phyloP scores from a whole-genome alignment of 1,284 basidiomycete genomes.

The Afroboletus lepidellus region DNA sequence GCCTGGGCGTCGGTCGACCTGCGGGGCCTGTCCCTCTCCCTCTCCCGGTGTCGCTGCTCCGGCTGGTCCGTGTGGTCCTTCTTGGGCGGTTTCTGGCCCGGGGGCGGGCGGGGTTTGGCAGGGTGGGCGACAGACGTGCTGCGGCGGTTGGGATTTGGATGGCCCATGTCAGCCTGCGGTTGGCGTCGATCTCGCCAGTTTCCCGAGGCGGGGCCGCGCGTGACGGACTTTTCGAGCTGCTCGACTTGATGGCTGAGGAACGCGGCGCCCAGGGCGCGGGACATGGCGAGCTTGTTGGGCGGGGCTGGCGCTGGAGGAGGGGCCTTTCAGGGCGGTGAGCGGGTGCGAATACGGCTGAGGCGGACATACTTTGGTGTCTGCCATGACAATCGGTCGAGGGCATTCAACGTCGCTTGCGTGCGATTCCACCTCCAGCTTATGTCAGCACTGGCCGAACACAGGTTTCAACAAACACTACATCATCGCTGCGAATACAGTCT shows the following conservation, averaged over 20 bases:
- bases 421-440: neutral
- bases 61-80: conserved; percentile 26
- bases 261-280: conserved; percentile 76
- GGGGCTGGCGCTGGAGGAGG: conserved; percentile 23
- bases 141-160: conserved; percentile 33
- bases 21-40: conserved; percentile 29
- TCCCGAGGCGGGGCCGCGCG: conserved; percentile 47
- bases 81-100: conserved; percentile 29
- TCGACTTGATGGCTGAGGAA: conserved; percentile 82
- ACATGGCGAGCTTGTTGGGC: conserved; percentile 69
- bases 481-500: too few relatives aligned
- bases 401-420: neutral
- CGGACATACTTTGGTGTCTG: conserved; percentile 21
- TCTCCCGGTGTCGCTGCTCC: conserved; percentile 22
- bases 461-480: too few relatives aligned
- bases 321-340: conserved; percentile 9
- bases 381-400: conserved; percentile 16
- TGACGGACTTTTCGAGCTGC: conserved; percentile 75
- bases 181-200: conserved; percentile 59
- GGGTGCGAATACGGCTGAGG: neutral
- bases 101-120: conserved; percentile 28
- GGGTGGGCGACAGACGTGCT: conserved; percentile 27
- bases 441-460: conserved; percentile 16
- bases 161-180: conserved; percentile 17
- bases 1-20: conserved; percentile 37